A percentile compares a stretch with the other conserved stretches of the same genome.
Evolutionary conservation across 1,284 basidiomycete genomes (phyloP).

Genomic region (Cryptococcus hybrid): DNA sequence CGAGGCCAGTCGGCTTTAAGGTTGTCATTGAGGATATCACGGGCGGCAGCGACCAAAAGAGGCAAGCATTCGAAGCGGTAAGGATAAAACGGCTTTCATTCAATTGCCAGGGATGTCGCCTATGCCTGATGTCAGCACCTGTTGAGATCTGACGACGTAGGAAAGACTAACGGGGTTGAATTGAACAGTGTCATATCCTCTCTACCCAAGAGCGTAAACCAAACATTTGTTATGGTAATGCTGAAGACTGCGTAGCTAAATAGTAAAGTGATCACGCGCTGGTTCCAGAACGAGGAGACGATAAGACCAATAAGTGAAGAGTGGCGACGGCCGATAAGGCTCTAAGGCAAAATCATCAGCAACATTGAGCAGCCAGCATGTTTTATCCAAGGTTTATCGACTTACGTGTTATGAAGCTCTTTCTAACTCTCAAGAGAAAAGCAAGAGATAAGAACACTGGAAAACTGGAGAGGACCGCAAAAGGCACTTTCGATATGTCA

Average conservation of each 20-base stretch:
- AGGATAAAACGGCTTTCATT: slow-evolving; percentile 48
- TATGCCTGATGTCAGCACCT: not conserved
- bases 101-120: slow-evolving; percentile 42
- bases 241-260: slow-evolving; percentile 20
- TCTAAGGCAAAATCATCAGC: slow-evolving; percentile 1
- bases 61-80: slow-evolving; percentile 23
- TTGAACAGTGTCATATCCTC: slow-evolving; percentile 9
- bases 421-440: slow-evolving; percentile 21
- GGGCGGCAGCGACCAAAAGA: slow-evolving; percentile 24
- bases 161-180: slow-evolving; percentile 13
- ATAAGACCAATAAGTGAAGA: slow-evolving; percentile 13
- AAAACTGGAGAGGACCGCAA: slow-evolving; percentile 59
- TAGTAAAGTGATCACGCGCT: slow-evolving; percentile 18
- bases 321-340: slow-evolving; percentile 6
- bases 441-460: slow-evolving; percentile 51
- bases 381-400: slow-evolving; percentile 13
- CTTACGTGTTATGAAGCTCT: slow-evolving; percentile 33
- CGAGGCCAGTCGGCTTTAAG: slow-evolving; percentile 32
- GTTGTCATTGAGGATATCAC: slow-evolving; percentile 25
- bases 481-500: slow-evolving; percentile 29
- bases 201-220: slow-evolving; percentile 9
- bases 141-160: not conserved
- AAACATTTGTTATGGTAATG: slow-evolving; percentile 16
- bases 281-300: slow-evolving; percentile 19
- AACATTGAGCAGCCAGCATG: not conserved